phyloP scores from a whole-genome alignment of 1,284 basidiomycete genomes.

The Tylopilus orsonianus region DNA sequence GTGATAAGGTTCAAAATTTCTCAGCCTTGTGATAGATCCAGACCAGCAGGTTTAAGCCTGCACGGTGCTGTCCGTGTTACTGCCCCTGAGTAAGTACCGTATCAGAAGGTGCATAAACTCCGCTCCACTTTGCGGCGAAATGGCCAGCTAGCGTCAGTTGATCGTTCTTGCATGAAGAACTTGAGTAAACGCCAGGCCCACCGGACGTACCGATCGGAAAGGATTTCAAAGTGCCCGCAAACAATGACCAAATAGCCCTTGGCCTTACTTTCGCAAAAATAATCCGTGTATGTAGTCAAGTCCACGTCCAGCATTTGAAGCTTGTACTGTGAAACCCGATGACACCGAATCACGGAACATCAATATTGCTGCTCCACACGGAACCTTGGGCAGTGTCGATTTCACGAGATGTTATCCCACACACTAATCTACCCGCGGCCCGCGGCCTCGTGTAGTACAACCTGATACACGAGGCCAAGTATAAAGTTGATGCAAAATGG shows the following conservation, averaged over 20 bases:
- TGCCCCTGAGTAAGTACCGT: not conserved
- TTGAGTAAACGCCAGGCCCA: slow-evolving; percentile 6
- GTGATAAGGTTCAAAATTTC: not conserved
- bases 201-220: slow-evolving; percentile 5
- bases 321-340: not conserved
- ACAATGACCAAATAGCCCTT: not conserved
- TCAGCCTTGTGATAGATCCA: no score
- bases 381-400: not conserved
- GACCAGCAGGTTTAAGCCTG: not conserved
- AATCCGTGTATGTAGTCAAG: not conserved
- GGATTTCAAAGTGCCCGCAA: not conserved
- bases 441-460: slow-evolving; percentile 25
- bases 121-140: slow-evolving; percentile 17
- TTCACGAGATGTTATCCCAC: not conserved
- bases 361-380: slow-evolving; percentile 1
- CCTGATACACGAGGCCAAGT: slow-evolving; percentile 7
- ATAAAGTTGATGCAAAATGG: slow-evolving; percentile 5
- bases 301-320: not conserved
- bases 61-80: not conserved
- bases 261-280: not conserved
- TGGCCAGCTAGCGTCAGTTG: not conserved
- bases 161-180: slow-evolving; percentile 3
- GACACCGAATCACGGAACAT: not conserved
- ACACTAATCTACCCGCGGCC: slow-evolving; percentile 6
- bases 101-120: slow-evolving; percentile 6